Base-by-base conservation (phyloP, 768 basidiomycete species). In the Lactarius pseudohatsudake region DNA sequence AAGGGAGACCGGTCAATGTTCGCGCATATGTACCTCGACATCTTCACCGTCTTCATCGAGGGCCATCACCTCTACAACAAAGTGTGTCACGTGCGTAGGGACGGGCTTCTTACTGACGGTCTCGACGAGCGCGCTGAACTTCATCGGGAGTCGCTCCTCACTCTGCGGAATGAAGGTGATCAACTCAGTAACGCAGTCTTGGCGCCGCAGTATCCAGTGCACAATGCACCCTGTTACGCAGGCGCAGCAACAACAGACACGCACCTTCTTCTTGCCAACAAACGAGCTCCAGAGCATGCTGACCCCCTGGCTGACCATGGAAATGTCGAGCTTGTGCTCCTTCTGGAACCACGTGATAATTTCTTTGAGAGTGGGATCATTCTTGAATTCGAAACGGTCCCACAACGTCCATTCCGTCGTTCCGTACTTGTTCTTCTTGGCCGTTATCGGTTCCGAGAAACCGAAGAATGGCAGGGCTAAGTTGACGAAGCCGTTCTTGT, bases 401-500 rank as follows among this genome's bases (percentile, higher is more conserved):
- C 96, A 98, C 47, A 99, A 83, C 4, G 97, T 98, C 96, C 96
- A 99, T 70, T 96, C 94, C 1, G 85, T 91, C 54, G 81, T 76
- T 62, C 89, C 87, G 75, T 94, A 98, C 84, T 95, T 96, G 70
- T 86, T 82, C 81, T 96, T 98, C 68, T 84, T 73, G 22, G 95
- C 94, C 4, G 87, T 88, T 69, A 98, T 92, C 13, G 97, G 97
- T 73, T 99, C 97, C 2, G 96, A 98, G 82, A 98, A 99, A 32
- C 94, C 97, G 74, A 98, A 98, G 88, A 98, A 98, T 1, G 97
- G 97, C 62, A 99, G 79, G 3, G 97, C 97, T 62, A 99, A 84
- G 77, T 99, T 99, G 73, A 98, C 86, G 77, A 99, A 99, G 45
- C 96, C 96, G 73, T 99, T 99, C 85, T 97, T 98, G 85, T 93